Percentiles rank a stretch among this genome's conserved stretches.
These are phyloP conservation scores for Biscogniauxia mediterranea DNA, from an alignment of 2,329 filamentous ascomycete species.

Conservation along the genomic window DNA sequence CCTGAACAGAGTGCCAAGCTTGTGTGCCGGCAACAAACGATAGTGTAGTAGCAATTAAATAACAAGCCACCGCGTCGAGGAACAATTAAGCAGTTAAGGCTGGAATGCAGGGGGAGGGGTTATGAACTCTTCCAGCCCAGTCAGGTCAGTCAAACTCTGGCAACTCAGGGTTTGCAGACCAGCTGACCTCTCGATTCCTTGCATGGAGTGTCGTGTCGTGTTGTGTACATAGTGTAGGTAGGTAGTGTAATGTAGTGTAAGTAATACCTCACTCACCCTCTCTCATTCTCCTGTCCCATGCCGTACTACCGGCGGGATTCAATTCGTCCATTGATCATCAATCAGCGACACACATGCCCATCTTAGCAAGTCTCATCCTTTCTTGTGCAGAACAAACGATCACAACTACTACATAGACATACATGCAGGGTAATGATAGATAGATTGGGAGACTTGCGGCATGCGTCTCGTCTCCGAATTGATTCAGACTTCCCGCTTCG, in stretches of 20 bases:
- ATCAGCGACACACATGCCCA: background rate
- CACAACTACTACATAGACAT: background rate
- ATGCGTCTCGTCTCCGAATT: background rate
- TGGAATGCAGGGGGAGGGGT: slow-evolving; percentile 22
- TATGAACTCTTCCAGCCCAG: slow-evolving; percentile 14
- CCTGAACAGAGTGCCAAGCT: slow-evolving; percentile 14
- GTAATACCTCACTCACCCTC: background rate
- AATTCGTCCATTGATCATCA: background rate
- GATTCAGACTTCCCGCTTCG: background rate
- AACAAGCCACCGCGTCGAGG: slow-evolving; percentile 1
- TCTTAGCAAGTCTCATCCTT: background rate
- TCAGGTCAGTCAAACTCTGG: slow-evolving; percentile 5
- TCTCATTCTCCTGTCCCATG: background rate
- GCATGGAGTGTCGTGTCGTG: slow-evolving; percentile 12
- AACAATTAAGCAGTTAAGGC: slow-evolving; percentile 21
- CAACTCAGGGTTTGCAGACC: slow-evolving; percentile 21
- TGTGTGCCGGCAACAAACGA: slow-evolving; percentile 12
- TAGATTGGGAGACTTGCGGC: background rate
- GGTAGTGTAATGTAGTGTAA: background rate
- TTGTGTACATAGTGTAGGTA: background rate
- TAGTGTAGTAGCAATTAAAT: slow-evolving; percentile 7
- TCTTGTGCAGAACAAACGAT: background rate
- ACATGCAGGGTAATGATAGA: background rate
- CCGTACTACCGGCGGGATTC: background rate
- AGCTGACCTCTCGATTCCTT: slow-evolving; percentile 23